A percentile compares a stretch with the other conserved stretches of the same genome.
These are phyloP conservation scores for Mimosa pudica DNA, from an alignment of 306 rosid genomes.

Conservation along the genomic window DNA sequence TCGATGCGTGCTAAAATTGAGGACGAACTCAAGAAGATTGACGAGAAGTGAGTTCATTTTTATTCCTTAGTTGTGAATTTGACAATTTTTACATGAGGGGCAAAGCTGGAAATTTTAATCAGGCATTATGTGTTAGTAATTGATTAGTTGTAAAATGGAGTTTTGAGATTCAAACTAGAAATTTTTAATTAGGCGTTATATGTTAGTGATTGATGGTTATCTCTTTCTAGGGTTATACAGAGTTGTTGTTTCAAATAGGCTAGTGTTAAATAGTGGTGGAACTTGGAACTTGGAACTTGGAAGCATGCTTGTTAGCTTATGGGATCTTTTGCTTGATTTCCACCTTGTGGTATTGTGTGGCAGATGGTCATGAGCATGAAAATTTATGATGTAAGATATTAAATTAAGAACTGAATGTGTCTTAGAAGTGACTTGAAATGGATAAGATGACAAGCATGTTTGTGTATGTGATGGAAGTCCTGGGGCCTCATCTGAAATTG, in stretches of 20 bases:
- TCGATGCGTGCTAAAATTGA: constrained; percentile 78
- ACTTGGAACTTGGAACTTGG: neutral
- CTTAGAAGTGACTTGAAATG: neutral
- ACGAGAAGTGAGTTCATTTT: constrained; percentile 79
- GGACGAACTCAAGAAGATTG: constrained; percentile 78
- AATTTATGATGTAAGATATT: neutral
- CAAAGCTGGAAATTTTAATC: neutral
- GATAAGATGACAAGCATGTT: neutral
- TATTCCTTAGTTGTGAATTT: neutral
- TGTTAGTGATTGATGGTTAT: neutral
- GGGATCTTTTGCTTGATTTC: neutral
- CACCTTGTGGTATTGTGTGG: neutral
- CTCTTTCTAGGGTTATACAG: neutral
- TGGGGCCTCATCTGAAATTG: neutral
- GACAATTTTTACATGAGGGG: neutral
- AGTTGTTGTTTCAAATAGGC: neutral
- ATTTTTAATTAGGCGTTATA: neutral
- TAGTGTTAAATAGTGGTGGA: neutral
- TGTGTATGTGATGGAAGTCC: neutral
- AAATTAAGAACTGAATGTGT: neutral
- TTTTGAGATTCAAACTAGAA: constrained; percentile 28
- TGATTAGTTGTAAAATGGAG: neutral
- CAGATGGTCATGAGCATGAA: constrained; percentile 4
- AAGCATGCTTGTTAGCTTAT: neutral
- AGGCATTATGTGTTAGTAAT: neutral